Conservation (phyloP, 257 asterid genomes). For the Lavandula angustifolia region DNA sequence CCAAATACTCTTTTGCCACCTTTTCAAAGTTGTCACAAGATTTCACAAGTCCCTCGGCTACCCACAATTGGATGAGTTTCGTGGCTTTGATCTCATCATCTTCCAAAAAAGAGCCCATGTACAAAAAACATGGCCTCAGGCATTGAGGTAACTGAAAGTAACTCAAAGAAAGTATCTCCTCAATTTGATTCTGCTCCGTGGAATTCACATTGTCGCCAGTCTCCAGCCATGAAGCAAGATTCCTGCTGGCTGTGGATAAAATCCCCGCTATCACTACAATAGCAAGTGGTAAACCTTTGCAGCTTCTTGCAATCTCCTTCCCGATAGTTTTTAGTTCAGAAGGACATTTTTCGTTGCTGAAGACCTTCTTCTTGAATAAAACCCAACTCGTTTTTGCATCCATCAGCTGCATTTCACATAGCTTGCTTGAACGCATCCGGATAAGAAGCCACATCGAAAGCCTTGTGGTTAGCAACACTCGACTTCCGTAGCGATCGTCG, state of each 20-base stretch:
- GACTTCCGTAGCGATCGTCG: background rate
- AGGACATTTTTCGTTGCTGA: background rate
- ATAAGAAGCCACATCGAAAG: background rate
- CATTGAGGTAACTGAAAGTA: background rate
- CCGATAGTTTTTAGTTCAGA: background rate
- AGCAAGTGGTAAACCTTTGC: background rate
- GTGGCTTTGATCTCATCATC: background rate
- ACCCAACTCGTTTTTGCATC: background rate
- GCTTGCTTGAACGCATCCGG: background rate
- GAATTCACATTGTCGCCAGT: background rate
- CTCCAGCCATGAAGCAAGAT: background rate
- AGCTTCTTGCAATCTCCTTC: background rate
- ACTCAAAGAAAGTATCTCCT: background rate
- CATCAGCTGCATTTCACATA: background rate
- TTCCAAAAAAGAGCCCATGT: background rate
- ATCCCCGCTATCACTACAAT: background rate
- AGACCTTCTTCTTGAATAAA: background rate
- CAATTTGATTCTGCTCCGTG: background rate
- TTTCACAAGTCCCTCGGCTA: background rate
- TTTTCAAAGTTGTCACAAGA: background rate
- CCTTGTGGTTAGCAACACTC: background rate
- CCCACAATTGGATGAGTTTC: background rate
- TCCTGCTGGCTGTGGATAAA: background rate
- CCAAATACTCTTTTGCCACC: background rate
- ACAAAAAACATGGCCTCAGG: conserved; percentile 15